Conservation (phyloP, 257 asterid genomes). For the Forsythia viridissima region DNA sequence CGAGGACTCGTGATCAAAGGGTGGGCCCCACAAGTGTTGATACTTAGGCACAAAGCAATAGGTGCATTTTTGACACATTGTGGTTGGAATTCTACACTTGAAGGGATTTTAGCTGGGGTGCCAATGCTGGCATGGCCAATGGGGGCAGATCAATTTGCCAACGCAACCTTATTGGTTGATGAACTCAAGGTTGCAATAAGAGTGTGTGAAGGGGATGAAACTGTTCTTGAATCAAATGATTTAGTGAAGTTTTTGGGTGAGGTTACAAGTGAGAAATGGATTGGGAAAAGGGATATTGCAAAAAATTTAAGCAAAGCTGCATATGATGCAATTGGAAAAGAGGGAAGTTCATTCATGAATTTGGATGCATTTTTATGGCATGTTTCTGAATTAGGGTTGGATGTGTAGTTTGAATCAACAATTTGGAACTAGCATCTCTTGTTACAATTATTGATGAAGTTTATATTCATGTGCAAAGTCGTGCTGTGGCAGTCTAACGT, state of each 20-base stretch:
- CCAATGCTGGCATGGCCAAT: constrained; percentile 85
- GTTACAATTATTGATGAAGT: neutral
- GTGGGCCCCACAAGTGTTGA: constrained; percentile 77
- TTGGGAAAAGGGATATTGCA: constrained; percentile 38
- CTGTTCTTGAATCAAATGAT: constrained; percentile 42
- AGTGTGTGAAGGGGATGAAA: constrained; percentile 60
- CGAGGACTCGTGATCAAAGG: constrained; percentile 65
- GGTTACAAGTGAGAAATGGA: constrained; percentile 33
- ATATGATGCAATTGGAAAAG: constrained; percentile 39
- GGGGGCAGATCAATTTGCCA: constrained; percentile 69
- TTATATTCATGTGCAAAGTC: too few relatives aligned
- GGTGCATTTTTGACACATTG: constrained; percentile 60
- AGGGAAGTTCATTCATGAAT: constrained; percentile 55
- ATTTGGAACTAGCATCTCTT: neutral
- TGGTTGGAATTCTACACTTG: constrained; percentile 76
- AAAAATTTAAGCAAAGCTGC: constrained; percentile 48
- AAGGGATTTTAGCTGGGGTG: constrained; percentile 53
- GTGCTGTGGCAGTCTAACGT: too few relatives aligned
- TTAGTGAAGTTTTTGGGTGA: constrained; percentile 32
- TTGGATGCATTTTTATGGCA: constrained; percentile 37
- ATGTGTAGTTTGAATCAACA: neutral
- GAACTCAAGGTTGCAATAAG: constrained; percentile 51
- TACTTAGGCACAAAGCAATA: constrained; percentile 49
- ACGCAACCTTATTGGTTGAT: constrained; percentile 65
- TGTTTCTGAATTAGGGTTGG: constrained; percentile 17